These are phyloP conservation scores for Plasmodium gallinaceum DNA, from an alignment of 169 alveolate genomes.

Conservation along the genomic window DNA sequence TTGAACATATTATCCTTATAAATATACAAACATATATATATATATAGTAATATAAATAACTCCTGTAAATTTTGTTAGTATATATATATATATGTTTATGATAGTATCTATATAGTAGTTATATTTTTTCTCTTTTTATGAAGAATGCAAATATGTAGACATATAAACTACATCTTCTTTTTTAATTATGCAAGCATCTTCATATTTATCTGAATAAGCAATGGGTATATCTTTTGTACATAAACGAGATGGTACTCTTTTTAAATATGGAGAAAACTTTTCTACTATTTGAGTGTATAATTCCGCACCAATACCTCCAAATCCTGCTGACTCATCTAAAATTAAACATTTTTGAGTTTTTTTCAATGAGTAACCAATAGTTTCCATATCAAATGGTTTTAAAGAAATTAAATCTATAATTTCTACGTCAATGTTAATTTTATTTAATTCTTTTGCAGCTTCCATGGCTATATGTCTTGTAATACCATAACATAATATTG, in stretches of 20 bases:
- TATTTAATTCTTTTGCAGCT: constrained; percentile 89
- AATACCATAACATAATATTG: constrained; percentile 90
- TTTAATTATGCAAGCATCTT: constrained; percentile 82
- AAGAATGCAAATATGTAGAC: constrained; percentile 83
- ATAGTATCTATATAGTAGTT: background rate
- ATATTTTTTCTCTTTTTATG: background rate
- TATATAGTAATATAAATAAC: background rate
- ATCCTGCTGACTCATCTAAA: constrained; percentile 94
- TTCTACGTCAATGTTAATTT: constrained; percentile 90
- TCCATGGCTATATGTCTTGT: constrained; percentile 89
- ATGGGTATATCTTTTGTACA: constrained; percentile 84
- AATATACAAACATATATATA: background rate
- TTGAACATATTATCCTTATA: too few species aligned
- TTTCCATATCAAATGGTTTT: constrained; percentile 91
- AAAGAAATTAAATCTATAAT: constrained; percentile 91
- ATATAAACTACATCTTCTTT: constrained; percentile 80
- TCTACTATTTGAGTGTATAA: constrained; percentile 84
- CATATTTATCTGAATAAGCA: constrained; percentile 79
- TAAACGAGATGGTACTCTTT: constrained; percentile 78
- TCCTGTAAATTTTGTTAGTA: background rate
- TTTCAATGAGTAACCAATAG: constrained; percentile 88
- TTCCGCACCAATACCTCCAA: constrained; percentile 93
- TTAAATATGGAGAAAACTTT: constrained; percentile 79
- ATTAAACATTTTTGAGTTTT: constrained; percentile 92
- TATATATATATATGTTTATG: background rate